Evolutionary conservation across 495 filamentous ascomycete genomes (phyloP), one percentile per base, ranked within the genome.

Genomic region (Aspergillus bridgeri): DNA sequence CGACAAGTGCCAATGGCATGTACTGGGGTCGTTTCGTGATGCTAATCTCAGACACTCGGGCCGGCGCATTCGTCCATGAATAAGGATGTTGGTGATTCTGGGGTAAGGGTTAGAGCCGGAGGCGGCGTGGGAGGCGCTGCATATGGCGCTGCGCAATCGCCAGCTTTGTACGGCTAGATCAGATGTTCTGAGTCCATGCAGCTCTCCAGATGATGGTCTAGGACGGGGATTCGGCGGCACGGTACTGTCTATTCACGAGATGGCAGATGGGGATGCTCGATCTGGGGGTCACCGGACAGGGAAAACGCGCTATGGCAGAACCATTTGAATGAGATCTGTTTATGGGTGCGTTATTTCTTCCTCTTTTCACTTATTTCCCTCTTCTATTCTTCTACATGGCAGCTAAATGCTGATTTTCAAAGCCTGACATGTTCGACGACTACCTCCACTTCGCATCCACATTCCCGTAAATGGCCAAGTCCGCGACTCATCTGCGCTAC

Each of bases 401-500:
- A 29, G 11, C 2, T 1, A 6, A n/a, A n/a, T n/a, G n/a, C n/a
- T n/a, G n/a, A n/a, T n/a, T n/a, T n/a, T n/a, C n/a, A n/a, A n/a
- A 64, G 76, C 75, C 79, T 11, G 77, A 80, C 57, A 80, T 76
- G 73, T 80, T 80, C 54, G 77, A 79, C 54, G 68, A 68, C 27
- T 60, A 73, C 55, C 72, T 71, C 6, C 69, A 76, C 51, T 80
- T 80, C 60, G 70, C 72, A 29, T 69, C 68, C 1, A 74, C 69
- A 11, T 69, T 78, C 25, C 72, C 75, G 7, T 60, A 70, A 15
- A 68, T 78, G 61, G 69, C 74, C 44, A 72, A 71, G 33, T 65
- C 69, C 18, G 65, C 73, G 1, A 60, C 69, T 6, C 71, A 75
- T 44, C 64, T 79, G 7, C 61, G 70, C 1, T 76, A 74, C 56